Conservation (phyloP, 2,329 filamentous ascomycete species). For the Beauveria caledonica region DNA sequence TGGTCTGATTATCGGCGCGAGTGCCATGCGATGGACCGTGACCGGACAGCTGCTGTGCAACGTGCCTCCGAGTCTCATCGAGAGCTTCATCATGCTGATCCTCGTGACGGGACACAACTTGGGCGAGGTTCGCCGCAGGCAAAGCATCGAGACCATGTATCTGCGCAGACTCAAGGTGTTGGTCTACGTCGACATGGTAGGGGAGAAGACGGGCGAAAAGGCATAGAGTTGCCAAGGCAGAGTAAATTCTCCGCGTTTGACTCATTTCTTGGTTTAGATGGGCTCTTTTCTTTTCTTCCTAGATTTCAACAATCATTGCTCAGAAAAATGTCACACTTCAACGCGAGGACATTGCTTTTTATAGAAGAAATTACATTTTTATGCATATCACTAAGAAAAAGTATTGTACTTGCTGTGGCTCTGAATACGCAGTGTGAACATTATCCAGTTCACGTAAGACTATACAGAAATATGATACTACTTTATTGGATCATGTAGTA, state of each 20-base stretch:
- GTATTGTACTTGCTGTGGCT: too few species aligned
- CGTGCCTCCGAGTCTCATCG: conserved; percentile 18
- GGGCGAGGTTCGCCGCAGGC: conserved; percentile 15
- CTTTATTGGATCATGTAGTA: too few species aligned
- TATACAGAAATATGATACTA: too few species aligned
- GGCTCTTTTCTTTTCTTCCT: not conserved
- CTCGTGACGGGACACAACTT: conserved; percentile 19
- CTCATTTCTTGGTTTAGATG: too few species aligned
- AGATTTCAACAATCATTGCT: not conserved
- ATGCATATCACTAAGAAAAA: too few species aligned
- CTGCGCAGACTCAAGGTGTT: conserved; percentile 29
- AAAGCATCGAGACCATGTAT: conserved; percentile 27
- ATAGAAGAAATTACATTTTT: too few species aligned
- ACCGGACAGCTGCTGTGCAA: conserved; percentile 20
- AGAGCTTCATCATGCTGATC: conserved; percentile 21
- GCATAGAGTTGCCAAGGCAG: not conserved
- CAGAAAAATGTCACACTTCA: too few species aligned
- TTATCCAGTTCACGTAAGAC: too few species aligned
- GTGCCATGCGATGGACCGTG: conserved; percentile 17
- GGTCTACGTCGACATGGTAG: conserved; percentile 27
- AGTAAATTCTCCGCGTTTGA: too few species aligned
- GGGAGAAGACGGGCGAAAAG: conserved; percentile 15
- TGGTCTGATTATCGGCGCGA: conserved; percentile 16
- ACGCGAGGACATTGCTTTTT: too few species aligned
- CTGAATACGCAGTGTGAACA: too few species aligned